phyloP scores from a whole-genome alignment of 495 filamentous ascomycete species.

The Melanomma pulvis-pyrius region DNA sequence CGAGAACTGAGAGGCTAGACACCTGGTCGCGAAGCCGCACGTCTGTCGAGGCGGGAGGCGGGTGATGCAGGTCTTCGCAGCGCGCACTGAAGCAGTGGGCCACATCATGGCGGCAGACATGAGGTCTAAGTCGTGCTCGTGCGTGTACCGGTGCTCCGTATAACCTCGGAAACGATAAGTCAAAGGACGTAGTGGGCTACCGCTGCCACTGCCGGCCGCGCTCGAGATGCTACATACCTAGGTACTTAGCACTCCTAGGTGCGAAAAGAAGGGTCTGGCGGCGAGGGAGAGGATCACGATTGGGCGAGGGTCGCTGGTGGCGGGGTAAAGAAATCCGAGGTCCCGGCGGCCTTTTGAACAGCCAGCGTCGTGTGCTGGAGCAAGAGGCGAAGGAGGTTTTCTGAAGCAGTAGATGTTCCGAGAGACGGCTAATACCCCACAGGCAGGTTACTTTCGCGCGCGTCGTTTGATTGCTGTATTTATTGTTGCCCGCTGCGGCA shows the following conservation, averaged over 20 bases:
- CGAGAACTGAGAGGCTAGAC: conserved; percentile 1
- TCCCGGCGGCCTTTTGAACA: not conserved
- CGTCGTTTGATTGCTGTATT: conserved; percentile 8
- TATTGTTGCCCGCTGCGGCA: conserved; percentile 18
- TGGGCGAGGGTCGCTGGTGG: not conserved
- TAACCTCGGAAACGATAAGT: conserved; percentile 33
- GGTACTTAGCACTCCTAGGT: too few species aligned
- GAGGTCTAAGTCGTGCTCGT: not conserved
- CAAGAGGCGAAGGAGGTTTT: not conserved
- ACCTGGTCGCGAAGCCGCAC: conserved; percentile 26
- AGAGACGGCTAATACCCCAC: conserved; percentile 7
- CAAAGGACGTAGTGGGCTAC: not conserved
- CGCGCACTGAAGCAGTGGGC: conserved; percentile 6
- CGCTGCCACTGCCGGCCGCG: conserved; percentile 18
- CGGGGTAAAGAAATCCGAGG: conserved; percentile 38
- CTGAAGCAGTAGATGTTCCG: conserved; percentile 4
- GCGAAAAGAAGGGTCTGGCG: not conserved
- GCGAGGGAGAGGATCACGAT: not conserved
- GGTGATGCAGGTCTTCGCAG: not conserved
- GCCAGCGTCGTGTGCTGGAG: not conserved
- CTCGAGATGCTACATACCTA: too few species aligned
- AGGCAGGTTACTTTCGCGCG: not conserved
- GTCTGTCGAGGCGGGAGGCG: conserved; percentile 9
- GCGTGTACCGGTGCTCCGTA: not conserved
- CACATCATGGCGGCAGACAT: not conserved